phyloP scores from a whole-genome alignment of 768 basidiomycete species.

The Candolleomyces efflorescens region DNA sequence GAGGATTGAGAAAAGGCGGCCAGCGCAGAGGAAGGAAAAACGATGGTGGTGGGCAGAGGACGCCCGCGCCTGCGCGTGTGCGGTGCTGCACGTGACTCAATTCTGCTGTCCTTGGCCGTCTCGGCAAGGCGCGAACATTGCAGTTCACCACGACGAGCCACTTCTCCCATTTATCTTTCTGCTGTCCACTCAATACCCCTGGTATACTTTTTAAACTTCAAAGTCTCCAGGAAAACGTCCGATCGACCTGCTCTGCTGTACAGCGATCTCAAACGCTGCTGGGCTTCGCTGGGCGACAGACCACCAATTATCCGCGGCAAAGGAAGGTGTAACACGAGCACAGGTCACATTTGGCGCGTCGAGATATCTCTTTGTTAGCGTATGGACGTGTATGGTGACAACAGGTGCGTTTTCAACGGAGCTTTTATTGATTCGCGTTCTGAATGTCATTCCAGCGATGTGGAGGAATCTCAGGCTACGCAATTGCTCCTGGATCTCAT shows the following conservation, averaged over 20 bases:
- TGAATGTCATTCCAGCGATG: slow-evolving; percentile 30
- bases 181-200: background rate
- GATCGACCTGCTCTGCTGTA: too few species aligned
- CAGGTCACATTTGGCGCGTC: background rate
- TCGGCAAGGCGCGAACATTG: too few species aligned
- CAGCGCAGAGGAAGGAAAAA: background rate
- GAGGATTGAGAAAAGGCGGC: background rate
- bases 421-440: background rate
- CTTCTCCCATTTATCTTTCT: too few species aligned
- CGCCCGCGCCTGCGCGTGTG: too few species aligned
- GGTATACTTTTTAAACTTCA: background rate
- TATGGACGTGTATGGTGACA: slow-evolving; percentile 35
- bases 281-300: too few species aligned
- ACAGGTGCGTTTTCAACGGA: slow-evolving; percentile 10
- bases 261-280: too few species aligned
- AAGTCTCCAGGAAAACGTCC: too few species aligned
- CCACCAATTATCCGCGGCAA: too few species aligned
- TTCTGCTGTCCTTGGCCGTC: too few species aligned
- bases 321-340: too few species aligned
- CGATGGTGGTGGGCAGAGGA: background rate
- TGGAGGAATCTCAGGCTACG: slow-evolving; percentile 49
- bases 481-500: slow-evolving; percentile 48
- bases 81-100: too few species aligned
- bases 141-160: too few species aligned
- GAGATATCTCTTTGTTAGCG: background rate